These are phyloP conservation scores for Cadophora luteo-olivacea DNA, from an alignment of 2,329 filamentous ascomycete species.

Conservation along the genomic window DNA sequence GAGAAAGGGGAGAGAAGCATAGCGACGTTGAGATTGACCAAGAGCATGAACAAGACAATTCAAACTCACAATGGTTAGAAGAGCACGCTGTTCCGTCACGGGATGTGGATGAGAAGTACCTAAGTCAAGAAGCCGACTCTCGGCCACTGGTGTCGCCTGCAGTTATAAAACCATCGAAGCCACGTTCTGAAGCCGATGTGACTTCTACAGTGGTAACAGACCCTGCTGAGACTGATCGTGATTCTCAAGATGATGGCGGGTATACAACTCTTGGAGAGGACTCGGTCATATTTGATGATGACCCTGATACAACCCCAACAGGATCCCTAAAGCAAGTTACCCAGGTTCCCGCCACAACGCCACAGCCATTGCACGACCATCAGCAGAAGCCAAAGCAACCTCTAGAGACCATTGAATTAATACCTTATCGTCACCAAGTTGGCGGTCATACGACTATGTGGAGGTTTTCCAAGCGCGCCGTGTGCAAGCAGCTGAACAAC, in stretches of 20 bases:
- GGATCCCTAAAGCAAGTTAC: slow-evolving; percentile 43
- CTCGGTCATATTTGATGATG: slow-evolving; percentile 37
- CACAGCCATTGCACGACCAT: slow-evolving; percentile 57
- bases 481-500: slow-evolving; percentile 98
- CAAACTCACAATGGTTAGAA: slow-evolving; percentile 43
- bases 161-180: slow-evolving; percentile 41
- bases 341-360: not conserved
- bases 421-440: slow-evolving; percentile 97
- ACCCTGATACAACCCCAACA: slow-evolving; percentile 40
- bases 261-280: slow-evolving; percentile 38
- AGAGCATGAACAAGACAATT: slow-evolving; percentile 27
- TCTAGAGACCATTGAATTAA: slow-evolving; percentile 90
- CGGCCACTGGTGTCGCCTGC: slow-evolving; percentile 28
- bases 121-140: slow-evolving; percentile 29
- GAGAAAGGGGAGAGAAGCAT: slow-evolving; percentile 27
- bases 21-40: slow-evolving; percentile 19
- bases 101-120: slow-evolving; percentile 44
- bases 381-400: slow-evolving; percentile 57
- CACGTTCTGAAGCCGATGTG: slow-evolving; percentile 23
- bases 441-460: slow-evolving; percentile 96
- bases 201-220: slow-evolving; percentile 13
- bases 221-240: slow-evolving; percentile 26
- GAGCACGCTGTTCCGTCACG: slow-evolving; percentile 43
- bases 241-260: slow-evolving; percentile 37
- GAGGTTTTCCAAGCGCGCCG: slow-evolving; percentile 91